These are phyloP conservation scores for Gyrodon lividus DNA, from an alignment of 768 basidiomycete species.

Conservation along the genomic window DNA sequence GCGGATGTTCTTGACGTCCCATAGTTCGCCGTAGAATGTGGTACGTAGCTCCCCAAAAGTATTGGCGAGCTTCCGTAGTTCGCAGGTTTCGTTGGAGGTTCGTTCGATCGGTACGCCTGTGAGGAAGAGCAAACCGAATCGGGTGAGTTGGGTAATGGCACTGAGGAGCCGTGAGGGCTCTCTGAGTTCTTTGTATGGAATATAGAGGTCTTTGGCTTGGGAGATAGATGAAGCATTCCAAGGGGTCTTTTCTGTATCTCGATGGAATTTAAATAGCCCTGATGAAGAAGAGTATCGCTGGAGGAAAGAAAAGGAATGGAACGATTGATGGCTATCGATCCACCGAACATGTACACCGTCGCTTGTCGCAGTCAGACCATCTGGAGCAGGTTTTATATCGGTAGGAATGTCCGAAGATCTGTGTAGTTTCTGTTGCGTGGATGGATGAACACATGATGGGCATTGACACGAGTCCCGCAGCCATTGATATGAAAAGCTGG, in stretches of 20 bases:
- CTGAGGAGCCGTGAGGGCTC: constrained; percentile 45
- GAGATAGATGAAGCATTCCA: constrained; percentile 50
- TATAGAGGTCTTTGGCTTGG: constrained; percentile 43
- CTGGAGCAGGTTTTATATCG: constrained; percentile 44
- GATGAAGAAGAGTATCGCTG: constrained; percentile 43
- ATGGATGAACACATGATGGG: constrained; percentile 68
- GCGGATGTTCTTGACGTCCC: constrained; percentile 79
- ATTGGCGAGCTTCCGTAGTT: constrained; percentile 62
- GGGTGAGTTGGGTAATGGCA: constrained; percentile 68
- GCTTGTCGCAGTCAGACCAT: constrained; percentile 40
- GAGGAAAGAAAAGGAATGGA: constrained; percentile 50
- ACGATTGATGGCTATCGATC: constrained; percentile 59
- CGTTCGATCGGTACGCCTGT: constrained; percentile 62
- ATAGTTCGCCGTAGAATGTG: constrained; percentile 88
- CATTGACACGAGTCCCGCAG: constrained; percentile 86
- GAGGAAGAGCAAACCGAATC: constrained; percentile 73
- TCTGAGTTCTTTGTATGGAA: constrained; percentile 53
- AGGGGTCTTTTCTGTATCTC: constrained; percentile 34
- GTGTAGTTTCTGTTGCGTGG: constrained; percentile 75
- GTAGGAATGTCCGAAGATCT: constrained; percentile 62
- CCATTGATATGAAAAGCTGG: constrained; percentile 67
- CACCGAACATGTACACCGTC: constrained; percentile 54
- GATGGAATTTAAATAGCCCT: constrained; percentile 42
- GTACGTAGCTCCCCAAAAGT: constrained; percentile 73
- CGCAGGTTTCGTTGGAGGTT: constrained; percentile 62